phyloP scores from a whole-genome alignment of 2,329 filamentous ascomycete genomes.

The Zasmidium cellare region DNA sequence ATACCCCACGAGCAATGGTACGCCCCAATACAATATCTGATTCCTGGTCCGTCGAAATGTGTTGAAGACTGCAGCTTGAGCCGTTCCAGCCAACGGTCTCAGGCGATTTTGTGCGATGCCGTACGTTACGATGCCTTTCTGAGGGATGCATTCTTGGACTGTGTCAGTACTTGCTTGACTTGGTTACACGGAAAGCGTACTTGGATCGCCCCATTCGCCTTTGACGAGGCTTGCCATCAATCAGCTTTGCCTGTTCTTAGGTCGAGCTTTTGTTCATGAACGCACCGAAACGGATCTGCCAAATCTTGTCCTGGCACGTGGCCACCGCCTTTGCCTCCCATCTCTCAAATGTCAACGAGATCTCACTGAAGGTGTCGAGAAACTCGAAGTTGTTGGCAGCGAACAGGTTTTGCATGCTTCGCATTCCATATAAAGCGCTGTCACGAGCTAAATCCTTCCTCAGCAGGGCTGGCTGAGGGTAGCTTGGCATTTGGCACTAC shows the following conservation, averaged over 20 bases:
- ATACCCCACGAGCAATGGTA: constrained; percentile 78
- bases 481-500: not conserved
- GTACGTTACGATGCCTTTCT: constrained; percentile 67
- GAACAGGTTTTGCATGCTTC: too few species aligned
- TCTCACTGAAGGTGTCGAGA: not conserved
- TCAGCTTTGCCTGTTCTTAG: not conserved
- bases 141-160: constrained; percentile 46
- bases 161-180: not conserved
- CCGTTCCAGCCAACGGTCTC: constrained; percentile 75
- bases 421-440: not conserved
- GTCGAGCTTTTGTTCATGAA: too few species aligned
- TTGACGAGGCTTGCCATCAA: constrained; percentile 7
- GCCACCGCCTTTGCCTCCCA: not conserved
- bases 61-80: constrained; percentile 90
- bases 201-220: constrained; percentile 14
- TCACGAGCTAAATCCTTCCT: not conserved
- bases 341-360: not conserved
- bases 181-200: not conserved
- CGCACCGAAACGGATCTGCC: not conserved
- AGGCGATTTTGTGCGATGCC: constrained; percentile 83
- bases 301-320: not conserved
- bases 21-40: constrained; percentile 86
- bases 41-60: constrained; percentile 78
- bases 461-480: not conserved
- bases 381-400: too few species aligned